A percentile compares a stretch with the other conserved stretches of the same genome.
Evolutionary conservation across 176 grass and related monocot genomes (phyloP).

Genomic region (Pharus latifolius): DNA sequence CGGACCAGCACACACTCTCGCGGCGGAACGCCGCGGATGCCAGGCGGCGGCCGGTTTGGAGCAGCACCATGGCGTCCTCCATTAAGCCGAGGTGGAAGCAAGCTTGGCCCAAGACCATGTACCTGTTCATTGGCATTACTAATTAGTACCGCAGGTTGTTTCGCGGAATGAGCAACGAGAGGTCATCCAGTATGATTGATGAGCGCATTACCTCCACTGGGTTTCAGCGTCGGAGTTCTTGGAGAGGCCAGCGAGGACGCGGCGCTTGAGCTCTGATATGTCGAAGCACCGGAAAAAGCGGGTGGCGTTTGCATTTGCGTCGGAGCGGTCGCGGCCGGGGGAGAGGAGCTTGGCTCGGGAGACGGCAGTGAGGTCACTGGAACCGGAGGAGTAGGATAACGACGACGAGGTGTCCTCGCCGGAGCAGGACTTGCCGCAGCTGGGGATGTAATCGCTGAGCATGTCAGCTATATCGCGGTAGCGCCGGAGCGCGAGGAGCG

Average conservation of each 20-base stretch:
- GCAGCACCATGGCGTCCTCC: constrained; percentile 77
- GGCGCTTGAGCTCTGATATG: constrained; percentile 54
- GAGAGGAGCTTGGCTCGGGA: constrained; percentile 49
- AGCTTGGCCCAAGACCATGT: constrained; percentile 72
- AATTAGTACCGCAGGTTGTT: neutral
- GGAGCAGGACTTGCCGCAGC: constrained; percentile 30
- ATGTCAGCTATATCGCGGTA: constrained; percentile 86
- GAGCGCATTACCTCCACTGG: constrained; percentile 59
- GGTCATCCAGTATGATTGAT: no score
- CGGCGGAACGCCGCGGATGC: constrained; percentile 73
- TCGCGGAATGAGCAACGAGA: neutral
- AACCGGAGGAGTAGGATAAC: constrained; percentile 19
- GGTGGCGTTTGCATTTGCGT: constrained; percentile 4
- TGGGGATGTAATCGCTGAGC: constrained; percentile 85
- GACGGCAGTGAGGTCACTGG: constrained; percentile 13
- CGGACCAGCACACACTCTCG: constrained; percentile 67
- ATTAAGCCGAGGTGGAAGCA: constrained; percentile 86
- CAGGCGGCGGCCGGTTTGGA: constrained; percentile 73
- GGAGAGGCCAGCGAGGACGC: constrained; percentile 46
- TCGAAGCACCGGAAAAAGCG: constrained; percentile 63
- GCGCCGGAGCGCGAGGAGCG: constrained; percentile 61
- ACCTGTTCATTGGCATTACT: constrained; percentile 13
- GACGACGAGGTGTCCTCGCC: constrained; percentile 6
- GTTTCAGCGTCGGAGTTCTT: constrained; percentile 26
- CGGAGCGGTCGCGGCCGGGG: constrained; percentile 26